A percentile compares a stretch with the other conserved stretches of the same genome.
These are phyloP conservation scores for Avena eriantha DNA, from an alignment of 176 grass and related monocot species.

Conservation along the genomic window DNA sequence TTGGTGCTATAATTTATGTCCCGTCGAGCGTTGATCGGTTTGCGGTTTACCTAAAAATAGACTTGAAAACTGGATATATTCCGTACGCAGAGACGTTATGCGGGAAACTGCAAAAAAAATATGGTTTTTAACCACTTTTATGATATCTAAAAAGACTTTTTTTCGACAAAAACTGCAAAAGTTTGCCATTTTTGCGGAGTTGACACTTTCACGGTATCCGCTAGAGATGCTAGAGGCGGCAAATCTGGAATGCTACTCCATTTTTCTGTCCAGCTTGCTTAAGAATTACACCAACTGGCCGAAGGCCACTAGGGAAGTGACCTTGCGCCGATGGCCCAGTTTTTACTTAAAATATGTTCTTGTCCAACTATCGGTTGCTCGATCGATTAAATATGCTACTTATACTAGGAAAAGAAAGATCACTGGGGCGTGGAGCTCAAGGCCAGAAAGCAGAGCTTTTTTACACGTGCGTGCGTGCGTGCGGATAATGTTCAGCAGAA, in stretches of 20 bases:
- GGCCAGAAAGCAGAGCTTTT: constrained; percentile 16
- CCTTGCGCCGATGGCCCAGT: neutral
- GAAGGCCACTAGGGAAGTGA: neutral
- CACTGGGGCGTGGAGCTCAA: constrained; percentile 56
- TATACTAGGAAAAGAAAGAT: neutral
- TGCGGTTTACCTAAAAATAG: too few species aligned
- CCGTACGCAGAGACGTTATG: too few species aligned
- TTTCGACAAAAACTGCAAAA: too few species aligned
- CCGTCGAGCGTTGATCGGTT: too few species aligned
- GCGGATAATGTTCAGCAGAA: constrained; percentile 23
- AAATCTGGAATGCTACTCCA: neutral
- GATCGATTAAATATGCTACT: neutral
- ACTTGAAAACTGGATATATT: too few species aligned
- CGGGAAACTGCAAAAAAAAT: too few species aligned
- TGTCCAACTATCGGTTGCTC: neutral
- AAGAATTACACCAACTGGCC: neutral
- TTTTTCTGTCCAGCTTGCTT: neutral
- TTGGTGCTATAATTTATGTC: too few species aligned
- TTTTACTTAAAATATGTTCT: neutral
- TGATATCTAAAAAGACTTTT: too few species aligned
- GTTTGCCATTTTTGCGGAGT: too few species aligned
- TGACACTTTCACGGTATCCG: too few species aligned
- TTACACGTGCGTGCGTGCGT: constrained; percentile 42
- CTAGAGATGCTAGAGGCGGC: neutral
- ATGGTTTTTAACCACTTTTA: too few species aligned